A percentile compares a stretch with the other conserved stretches of the same genome.
phyloP scores from a whole-genome alignment of 306 rosid genomes.

The Nissolia schottii region DNA sequence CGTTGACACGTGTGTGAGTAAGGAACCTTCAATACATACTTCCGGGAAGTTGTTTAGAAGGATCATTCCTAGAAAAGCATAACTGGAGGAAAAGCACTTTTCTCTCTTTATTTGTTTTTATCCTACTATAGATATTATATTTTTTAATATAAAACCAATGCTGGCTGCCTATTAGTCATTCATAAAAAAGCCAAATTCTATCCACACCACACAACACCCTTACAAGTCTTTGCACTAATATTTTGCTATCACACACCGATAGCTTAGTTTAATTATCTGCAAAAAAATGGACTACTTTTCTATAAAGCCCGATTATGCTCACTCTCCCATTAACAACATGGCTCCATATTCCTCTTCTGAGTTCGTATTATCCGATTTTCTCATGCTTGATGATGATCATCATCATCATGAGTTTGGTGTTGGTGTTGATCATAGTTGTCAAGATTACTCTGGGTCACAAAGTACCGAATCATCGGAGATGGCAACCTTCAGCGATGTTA shows the following conservation, averaged over 20 bases:
- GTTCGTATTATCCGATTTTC: conserved; percentile 41
- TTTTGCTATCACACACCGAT: not conserved
- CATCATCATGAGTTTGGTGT: conserved; percentile 6
- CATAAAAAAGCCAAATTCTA: not conserved
- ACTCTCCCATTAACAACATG: not conserved
- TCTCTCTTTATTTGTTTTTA: not conserved
- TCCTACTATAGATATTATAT: not conserved
- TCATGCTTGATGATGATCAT: conserved; percentile 23
- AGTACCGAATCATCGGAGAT: conserved; percentile 48
- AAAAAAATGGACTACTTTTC: conserved; percentile 51
- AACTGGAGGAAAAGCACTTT: not conserved
- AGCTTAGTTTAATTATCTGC: not conserved
- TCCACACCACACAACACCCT: not conserved
- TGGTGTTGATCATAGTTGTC: conserved; percentile 24
- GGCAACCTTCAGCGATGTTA: not conserved
- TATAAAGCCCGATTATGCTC: conserved; percentile 18
- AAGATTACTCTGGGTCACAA: conserved; percentile 38
- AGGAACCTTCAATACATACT: conserved; percentile 40
- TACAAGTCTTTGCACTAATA: not conserved
- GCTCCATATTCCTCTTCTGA: conserved; percentile 31
- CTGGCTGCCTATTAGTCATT: not conserved
- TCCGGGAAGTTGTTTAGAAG: conserved; percentile 44
- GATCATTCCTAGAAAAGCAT: conserved; percentile 20
- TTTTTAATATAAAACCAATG: conserved; percentile 11
- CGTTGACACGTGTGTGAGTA: conserved; percentile 18